Evolutionary conservation across 169 alveolate species (phyloP).

Genomic region (Plasmodium vinckei): DNA sequence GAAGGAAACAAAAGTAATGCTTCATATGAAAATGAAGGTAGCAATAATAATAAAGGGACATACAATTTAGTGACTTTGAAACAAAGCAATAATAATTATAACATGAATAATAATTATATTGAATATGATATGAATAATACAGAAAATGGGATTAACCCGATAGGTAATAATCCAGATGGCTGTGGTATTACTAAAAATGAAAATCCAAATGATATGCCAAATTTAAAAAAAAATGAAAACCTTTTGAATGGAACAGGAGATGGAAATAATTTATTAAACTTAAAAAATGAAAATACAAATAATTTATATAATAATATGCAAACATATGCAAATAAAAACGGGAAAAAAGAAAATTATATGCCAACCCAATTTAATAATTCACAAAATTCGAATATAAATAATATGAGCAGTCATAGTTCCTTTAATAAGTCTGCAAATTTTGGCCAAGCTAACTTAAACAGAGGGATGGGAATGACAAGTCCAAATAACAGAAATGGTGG

Average conservation of each 20-base stretch:
- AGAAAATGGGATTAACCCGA: background rate
- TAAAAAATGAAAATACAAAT: background rate
- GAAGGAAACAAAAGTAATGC: background rate
- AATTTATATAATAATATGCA: background rate
- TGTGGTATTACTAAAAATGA: background rate
- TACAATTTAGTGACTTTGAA: slow-evolving; percentile 27
- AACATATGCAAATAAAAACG: background rate
- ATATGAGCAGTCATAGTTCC: too few relatives aligned
- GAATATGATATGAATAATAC: slow-evolving; percentile 58
- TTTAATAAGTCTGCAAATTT: too few relatives aligned
- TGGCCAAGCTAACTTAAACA: background rate
- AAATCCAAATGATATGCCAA: background rate
- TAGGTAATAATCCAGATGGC: too few relatives aligned
- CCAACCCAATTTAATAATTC: too few relatives aligned
- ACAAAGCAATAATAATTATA: background rate
- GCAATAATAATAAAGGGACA: background rate
- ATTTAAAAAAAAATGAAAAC: too few relatives aligned
- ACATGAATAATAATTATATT: slow-evolving; percentile 33
- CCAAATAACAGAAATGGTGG: background rate
- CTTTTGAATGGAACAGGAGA: too few relatives aligned
- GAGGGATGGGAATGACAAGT: background rate
- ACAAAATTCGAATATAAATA: too few relatives aligned
- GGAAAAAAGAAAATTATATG: too few relatives aligned
- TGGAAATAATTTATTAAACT: background rate
- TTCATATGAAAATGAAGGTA: background rate